Evolutionary conservation across 2,329 filamentous ascomycete species (phyloP), one percentile per base, ranked within the genome.

Genomic region (Drechslerella dactyloides): DNA sequence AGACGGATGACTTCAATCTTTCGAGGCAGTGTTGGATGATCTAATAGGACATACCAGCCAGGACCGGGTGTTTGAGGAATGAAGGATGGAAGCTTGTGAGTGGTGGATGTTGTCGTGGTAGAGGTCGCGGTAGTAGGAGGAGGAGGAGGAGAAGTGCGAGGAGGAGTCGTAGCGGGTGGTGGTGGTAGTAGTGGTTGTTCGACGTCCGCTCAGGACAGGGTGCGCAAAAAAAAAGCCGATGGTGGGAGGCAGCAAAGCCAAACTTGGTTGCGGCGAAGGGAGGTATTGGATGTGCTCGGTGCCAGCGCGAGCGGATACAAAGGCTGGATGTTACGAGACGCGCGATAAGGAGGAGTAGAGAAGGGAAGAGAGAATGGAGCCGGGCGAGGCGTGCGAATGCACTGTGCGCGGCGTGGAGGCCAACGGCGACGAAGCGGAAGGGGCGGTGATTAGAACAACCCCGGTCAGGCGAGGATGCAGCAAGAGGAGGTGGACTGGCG

Each of bases 21-120:
- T 62, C 46, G 33, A 55, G 55, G 53, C 48, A 64, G 59, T 64
- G 59, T 59, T 64, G 59, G 66, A 64, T 70, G 66, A 64, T 70
- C 59, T 19, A 60, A 70, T 70, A 59, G 60, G 55, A 70, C 66
- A 70, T 70, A 70, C 66, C 66, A 70, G 59, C 54, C 66, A 63
- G 59, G 66, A n/a, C 63, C 66, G 59, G 66, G 53, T 69, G 65
- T 69, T 69, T 63, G 62, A 69, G 65, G 65, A 69, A 69, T 69
- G 65, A 63, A 13, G n/a, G 37, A 42, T 42, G 37, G 15, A 42
- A 51, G 17, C 23, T 51, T 8, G 46, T 17, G 46, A 19, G 46
- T 7, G 46, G 58, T 59, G 58, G 48, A 52, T 35, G 66, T 64
- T 33, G 27, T 33, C 27, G 27, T 33, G 27, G 19, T 21, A 15